A percentile compares a stretch with the other conserved stretches of the same genome.
Conservation (phyloP, 208 protist genomes). For the Herpetomonas muscarum region DNA sequence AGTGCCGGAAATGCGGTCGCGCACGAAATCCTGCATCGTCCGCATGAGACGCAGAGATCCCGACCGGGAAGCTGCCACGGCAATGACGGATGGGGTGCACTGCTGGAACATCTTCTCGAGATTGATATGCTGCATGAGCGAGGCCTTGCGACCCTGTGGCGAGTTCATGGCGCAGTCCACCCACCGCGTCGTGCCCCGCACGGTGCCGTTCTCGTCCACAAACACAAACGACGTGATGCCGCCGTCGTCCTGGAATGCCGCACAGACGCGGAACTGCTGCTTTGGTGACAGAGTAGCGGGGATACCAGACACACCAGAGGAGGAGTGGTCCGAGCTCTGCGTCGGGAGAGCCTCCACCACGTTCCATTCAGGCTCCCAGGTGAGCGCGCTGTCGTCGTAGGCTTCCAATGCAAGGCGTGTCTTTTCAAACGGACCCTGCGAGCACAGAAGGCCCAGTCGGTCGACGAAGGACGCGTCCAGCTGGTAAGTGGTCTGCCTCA, state of each 20-base stretch:
- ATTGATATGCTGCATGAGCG: constrained; percentile 45
- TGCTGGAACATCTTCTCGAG: constrained; percentile 63
- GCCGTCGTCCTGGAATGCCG: constrained; percentile 62
- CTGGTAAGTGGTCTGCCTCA: constrained; percentile 38
- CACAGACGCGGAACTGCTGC: constrained; percentile 52
- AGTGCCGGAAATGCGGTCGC: constrained; percentile 31
- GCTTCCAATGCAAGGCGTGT: constrained; percentile 52
- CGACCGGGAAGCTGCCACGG: constrained; percentile 46
- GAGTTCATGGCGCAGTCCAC: constrained; percentile 56
- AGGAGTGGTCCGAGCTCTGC: too few species aligned
- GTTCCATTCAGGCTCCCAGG: constrained; percentile 84
- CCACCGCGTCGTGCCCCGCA: constrained; percentile 71
- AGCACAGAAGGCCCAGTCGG: constrained; percentile 53
- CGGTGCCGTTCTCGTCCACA: constrained; percentile 68
- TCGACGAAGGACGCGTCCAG: constrained; percentile 34
- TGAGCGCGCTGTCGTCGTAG: constrained; percentile 39
- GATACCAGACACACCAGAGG: too few species aligned
- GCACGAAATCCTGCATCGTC: constrained; percentile 58
- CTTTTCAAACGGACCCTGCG: constrained; percentile 58
- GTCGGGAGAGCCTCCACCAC: constrained; percentile 69
- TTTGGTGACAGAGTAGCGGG: background rate
- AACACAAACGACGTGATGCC: constrained; percentile 68
- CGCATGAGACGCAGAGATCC: constrained; percentile 52
- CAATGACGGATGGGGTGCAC: constrained; percentile 64
- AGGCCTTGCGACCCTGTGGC: constrained; percentile 38